Conservation (phyloP, 805 yeast genomes). For the Huiozyma naganishii region DNA sequence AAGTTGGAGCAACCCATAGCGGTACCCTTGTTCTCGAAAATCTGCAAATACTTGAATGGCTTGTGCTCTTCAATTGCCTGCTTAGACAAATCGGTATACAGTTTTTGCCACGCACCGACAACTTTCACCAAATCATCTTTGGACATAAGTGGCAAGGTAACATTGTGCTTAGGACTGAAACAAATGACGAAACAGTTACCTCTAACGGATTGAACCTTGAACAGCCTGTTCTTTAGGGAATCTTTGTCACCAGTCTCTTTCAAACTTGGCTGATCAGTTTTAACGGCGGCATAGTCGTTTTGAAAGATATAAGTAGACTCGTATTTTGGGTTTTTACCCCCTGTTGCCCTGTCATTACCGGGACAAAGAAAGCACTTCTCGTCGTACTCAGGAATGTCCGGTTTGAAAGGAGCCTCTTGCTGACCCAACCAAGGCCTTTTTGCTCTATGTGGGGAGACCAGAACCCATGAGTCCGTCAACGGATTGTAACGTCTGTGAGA, state of each 20-base stretch:
- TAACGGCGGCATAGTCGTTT: constrained; percentile 66
- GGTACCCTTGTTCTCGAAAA: constrained; percentile 67
- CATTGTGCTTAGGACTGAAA: constrained; percentile 57
- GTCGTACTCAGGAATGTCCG: constrained; percentile 44
- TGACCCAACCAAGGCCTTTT: constrained; percentile 79
- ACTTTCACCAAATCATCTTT: constrained; percentile 34
- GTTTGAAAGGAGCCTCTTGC: constrained; percentile 38
- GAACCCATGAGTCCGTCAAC: constrained; percentile 53
- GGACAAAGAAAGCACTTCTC: constrained; percentile 65
- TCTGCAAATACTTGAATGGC: constrained; percentile 52
- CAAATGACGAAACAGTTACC: constrained; percentile 67
- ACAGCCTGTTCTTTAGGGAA: constrained; percentile 33
- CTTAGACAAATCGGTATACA: constrained; percentile 36
- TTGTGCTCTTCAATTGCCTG: constrained; percentile 29
- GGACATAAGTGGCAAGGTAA: constrained; percentile 55
- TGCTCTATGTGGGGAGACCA: constrained; percentile 68
- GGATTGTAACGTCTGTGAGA: constrained; percentile 67
- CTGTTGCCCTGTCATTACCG: constrained; percentile 55
- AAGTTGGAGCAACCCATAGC: constrained; percentile 80
- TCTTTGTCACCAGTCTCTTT: constrained; percentile 11
- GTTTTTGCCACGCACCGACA: constrained; percentile 49
- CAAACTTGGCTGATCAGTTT: constrained; percentile 42
- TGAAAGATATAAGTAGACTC: constrained; percentile 47
- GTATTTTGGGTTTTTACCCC: constrained; percentile 48
- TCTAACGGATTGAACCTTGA: constrained; percentile 46